phyloP scores from a whole-genome alignment of 2,329 filamentous ascomycete genomes.

The Diaporthe caulivora region DNA sequence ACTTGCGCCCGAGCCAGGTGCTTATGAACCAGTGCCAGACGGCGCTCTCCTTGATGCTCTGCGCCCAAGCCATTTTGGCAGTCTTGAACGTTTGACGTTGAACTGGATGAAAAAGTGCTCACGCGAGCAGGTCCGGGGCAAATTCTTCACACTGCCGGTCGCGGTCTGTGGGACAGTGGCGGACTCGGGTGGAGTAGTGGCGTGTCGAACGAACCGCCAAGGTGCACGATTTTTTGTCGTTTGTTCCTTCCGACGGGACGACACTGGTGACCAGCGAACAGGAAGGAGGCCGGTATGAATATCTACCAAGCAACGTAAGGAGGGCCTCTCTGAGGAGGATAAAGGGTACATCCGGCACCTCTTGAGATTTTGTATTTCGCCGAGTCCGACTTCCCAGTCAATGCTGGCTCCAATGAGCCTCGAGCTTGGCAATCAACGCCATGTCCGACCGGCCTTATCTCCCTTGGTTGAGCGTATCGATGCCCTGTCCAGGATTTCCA shows the following conservation, averaged over 20 bases:
- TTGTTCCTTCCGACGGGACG: constrained; percentile 13
- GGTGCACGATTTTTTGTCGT: constrained; percentile 18
- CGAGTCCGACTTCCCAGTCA: not conserved
- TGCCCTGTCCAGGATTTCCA: constrained; percentile 5
- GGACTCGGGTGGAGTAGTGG: constrained; percentile 28
- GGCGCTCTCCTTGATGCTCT: constrained; percentile 61
- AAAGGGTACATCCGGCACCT: not conserved
- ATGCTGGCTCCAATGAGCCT: constrained; percentile 20
- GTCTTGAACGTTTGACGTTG: constrained; percentile 48
- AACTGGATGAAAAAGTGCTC: not conserved
- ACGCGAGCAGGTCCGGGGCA: not conserved
- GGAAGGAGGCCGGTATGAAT: constrained; percentile 33
- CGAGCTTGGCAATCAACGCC: constrained; percentile 30
- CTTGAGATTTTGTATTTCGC: constrained; percentile 19
- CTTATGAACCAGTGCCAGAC: constrained; percentile 51
- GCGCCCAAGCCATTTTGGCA: constrained; percentile 55
- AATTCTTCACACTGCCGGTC: constrained; percentile 22
- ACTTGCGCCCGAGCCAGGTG: no score
- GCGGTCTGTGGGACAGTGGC: constrained; percentile 24
- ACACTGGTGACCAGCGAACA: constrained; percentile 15
- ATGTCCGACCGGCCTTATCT: constrained; percentile 31
- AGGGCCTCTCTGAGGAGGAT: not conserved
- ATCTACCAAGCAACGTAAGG: not conserved
- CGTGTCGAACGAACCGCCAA: constrained; percentile 26
- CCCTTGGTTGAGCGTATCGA: constrained; percentile 13